These are phyloP conservation scores for Backusella tarrabulga DNA, from an alignment of 192 early-diverging fungal genomes.

Conservation along the genomic window DNA sequence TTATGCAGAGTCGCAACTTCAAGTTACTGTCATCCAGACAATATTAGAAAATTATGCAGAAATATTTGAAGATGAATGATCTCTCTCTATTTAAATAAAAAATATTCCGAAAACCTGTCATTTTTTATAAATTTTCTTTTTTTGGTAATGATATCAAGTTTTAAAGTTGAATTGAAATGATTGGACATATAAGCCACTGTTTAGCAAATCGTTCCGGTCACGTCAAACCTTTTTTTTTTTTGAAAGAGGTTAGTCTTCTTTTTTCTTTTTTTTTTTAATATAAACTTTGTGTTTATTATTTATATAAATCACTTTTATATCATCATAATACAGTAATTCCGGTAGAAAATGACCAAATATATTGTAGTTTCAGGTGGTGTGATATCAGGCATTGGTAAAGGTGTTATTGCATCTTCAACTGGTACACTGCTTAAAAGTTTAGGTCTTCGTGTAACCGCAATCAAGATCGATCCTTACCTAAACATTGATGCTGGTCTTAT, in stretches of 20 bases:
- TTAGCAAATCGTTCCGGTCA: too few species aligned
- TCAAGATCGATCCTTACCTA: conserved; percentile 99
- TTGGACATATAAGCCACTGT: too few species aligned
- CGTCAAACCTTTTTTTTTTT: not conserved
- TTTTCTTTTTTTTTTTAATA: not conserved
- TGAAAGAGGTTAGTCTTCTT: not conserved
- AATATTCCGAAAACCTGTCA: not conserved
- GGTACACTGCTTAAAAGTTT: conserved; percentile 92
- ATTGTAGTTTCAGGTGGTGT: conserved; percentile 98
- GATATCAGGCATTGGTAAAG: conserved; percentile 99
- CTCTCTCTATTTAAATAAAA: not conserved
- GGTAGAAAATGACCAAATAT: conserved; percentile 74
- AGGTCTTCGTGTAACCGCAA: conserved; percentile 91
- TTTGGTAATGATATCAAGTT: too few species aligned
- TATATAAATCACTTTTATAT: not conserved
- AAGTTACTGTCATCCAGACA: conserved; percentile 60
- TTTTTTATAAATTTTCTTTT: too few species aligned
- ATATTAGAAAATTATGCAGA: conserved; percentile 56
- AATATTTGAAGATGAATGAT: conserved; percentile 58
- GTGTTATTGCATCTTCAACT: conserved; percentile 97
- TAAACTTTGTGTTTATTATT: not conserved
- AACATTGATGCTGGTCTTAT: conserved; percentile 99
- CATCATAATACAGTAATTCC: not conserved
- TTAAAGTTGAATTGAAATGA: too few species aligned
- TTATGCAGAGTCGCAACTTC: conserved; percentile 55